Conservation (phyloP, 257 asterid genomes). For the Capsicum pubescens region DNA sequence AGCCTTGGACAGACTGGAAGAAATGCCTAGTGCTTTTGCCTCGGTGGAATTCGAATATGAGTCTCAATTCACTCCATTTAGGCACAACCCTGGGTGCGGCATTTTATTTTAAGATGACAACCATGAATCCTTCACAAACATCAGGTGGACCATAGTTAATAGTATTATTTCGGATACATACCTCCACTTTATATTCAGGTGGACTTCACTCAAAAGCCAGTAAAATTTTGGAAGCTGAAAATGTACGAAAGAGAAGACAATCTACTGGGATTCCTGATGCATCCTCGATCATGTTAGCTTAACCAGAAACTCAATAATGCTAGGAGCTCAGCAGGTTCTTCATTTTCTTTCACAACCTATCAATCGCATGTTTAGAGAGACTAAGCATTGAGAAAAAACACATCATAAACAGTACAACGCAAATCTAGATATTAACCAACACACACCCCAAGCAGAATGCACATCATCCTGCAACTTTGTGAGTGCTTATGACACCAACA, state of each 20-base stretch:
- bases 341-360: constrained; percentile 55
- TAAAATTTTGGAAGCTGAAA: constrained; percentile 35
- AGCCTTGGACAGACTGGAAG: no score
- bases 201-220: constrained; percentile 26
- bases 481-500: constrained; percentile 11
- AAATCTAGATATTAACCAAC: neutral
- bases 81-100: neutral
- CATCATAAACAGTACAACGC: neutral
- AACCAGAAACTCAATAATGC: constrained; percentile 41
- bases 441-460: neutral
- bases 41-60: no score
- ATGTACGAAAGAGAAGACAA: neutral
- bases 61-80: neutral
- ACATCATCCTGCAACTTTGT: neutral
- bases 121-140: neutral
- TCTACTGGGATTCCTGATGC: constrained; percentile 29
- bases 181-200: constrained; percentile 26
- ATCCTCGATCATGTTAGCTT: constrained; percentile 24
- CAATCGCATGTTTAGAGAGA: neutral
- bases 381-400: neutral
- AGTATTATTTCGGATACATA: neutral
- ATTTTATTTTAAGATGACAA: neutral
- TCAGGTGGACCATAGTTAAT: neutral
- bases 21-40: no score
- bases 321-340: constrained; percentile 54